Evolutionary conservation across 441 rosid species (phyloP).

Genomic region (Arabidopsis lyrata): DNA sequence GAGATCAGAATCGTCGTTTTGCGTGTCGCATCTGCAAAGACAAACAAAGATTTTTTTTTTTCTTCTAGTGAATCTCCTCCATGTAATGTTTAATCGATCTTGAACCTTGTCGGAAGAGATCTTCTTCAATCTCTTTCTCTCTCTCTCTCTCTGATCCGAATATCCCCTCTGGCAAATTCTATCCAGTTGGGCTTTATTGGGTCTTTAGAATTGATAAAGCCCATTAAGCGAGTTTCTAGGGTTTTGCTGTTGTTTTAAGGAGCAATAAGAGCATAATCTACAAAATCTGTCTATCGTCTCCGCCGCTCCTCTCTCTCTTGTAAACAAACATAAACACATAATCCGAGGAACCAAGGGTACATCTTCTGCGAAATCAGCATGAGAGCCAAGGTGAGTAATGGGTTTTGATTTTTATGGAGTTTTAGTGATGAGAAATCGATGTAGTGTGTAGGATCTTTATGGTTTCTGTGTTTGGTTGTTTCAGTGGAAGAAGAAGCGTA

Average conservation of each 20-base stretch:
- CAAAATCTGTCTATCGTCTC: not conserved
- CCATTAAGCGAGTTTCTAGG: constrained; percentile 32
- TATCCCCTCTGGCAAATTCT: constrained; percentile 3
- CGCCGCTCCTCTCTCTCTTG: constrained; percentile 30
- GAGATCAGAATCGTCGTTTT: constrained; percentile 1
- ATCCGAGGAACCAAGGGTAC: not conserved
- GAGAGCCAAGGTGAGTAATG: constrained; percentile 73
- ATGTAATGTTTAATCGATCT: constrained; percentile 25
- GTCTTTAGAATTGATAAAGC: constrained; percentile 18
- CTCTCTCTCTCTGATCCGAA: constrained; percentile 23
- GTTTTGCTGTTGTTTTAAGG: constrained; percentile 31
- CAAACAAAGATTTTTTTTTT: not conserved
- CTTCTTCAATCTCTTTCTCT: constrained; percentile 28
- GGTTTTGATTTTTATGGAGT: not conserved
- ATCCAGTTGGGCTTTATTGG: constrained; percentile 29
- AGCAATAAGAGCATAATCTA: not conserved
- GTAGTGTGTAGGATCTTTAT: not conserved
- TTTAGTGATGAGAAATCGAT: not conserved
- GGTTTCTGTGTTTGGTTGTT: constrained; percentile 1
- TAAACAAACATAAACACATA: not conserved
- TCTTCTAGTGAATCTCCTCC: constrained; percentile 20
- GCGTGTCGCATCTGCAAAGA: constrained; percentile 24
- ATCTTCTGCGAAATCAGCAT: constrained; percentile 43
- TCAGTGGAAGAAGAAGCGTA: constrained; percentile 52
- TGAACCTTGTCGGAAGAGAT: constrained; percentile 30